Percentiles rank a stretch among this genome's conserved stretches.
phyloP scores from a whole-genome alignment of 345 rosid genomes.

The Citrus medica region DNA sequence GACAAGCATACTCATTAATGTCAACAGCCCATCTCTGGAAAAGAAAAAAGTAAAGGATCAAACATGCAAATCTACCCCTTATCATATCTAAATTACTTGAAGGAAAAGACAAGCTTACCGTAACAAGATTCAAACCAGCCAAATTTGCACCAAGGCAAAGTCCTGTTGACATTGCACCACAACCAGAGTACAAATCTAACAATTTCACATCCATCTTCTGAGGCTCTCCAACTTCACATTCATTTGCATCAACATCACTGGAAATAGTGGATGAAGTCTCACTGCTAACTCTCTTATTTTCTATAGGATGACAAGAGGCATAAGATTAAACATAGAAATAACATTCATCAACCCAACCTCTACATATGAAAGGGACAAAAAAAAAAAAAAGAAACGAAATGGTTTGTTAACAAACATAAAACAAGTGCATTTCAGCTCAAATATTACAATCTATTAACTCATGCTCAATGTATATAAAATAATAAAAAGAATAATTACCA shows the following conservation, averaged over 20 bases:
- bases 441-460: neutral
- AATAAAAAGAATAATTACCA: constrained; percentile 17
- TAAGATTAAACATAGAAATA: neutral
- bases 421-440: neutral
- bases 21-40: constrained; percentile 82
- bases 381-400: neutral
- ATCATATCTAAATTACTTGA: neutral
- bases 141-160: constrained; percentile 64
- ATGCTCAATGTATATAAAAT: neutral
- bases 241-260: constrained; percentile 28
- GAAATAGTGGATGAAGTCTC: constrained; percentile 59
- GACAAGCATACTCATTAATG: constrained; percentile 48
- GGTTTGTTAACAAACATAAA: neutral
- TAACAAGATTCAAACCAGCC: constrained; percentile 51
- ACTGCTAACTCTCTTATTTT: constrained; percentile 19
- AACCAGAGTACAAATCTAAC: constrained; percentile 76
- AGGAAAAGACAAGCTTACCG: constrained; percentile 34
- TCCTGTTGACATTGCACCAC: constrained; percentile 93
- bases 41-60: neutral
- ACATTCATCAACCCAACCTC: neutral
- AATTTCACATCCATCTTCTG: constrained; percentile 31
- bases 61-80: neutral
- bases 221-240: neutral
- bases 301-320: constrained; percentile 19
- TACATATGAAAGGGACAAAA: neutral